Percentiles rank a stretch among this genome's conserved stretches.
These are phyloP conservation scores for Aspergillus cavernicola DNA, from an alignment of 495 filamentous ascomycete genomes.

Conservation along the genomic window DNA sequence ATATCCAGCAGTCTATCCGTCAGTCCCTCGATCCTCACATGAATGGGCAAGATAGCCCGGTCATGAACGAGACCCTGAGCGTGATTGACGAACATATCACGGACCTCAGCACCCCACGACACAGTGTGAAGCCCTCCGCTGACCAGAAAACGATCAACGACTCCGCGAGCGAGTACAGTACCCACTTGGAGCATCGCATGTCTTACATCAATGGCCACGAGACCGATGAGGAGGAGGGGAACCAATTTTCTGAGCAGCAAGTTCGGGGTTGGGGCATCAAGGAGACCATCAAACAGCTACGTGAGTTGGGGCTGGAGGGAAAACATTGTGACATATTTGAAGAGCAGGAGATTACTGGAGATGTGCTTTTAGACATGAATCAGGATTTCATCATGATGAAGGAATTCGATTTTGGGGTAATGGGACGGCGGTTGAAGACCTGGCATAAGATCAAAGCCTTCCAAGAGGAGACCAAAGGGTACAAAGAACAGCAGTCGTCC, in stretches of 20 bases:
- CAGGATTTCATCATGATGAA: constrained; percentile 91
- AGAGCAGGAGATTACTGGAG: constrained; percentile 93
- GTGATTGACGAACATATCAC: constrained; percentile 99
- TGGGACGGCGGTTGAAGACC: constrained; percentile 82
- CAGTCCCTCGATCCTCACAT: constrained; percentile 42
- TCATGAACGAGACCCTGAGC: constrained; percentile 94
- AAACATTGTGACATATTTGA: constrained; percentile 89
- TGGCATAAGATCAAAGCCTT: constrained; percentile 91
- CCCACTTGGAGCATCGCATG: constrained; percentile 66
- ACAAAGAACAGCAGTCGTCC: constrained; percentile 21
- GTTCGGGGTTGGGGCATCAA: constrained; percentile 71
- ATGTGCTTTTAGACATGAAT: constrained; percentile 91
- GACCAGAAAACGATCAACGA: constrained; percentile 64
- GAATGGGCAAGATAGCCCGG: constrained; percentile 62
- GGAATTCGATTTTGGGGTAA: constrained; percentile 89
- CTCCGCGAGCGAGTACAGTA: constrained; percentile 87
- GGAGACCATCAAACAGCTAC: constrained; percentile 82
- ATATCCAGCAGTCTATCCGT: constrained; percentile 45
- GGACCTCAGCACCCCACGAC: constrained; percentile 75
- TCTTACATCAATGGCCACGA: constrained; percentile 90
- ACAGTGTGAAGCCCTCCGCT: constrained; percentile 42
- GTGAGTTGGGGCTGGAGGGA: constrained; percentile 72
- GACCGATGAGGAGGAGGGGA: constrained; percentile 67
- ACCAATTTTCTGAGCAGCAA: constrained; percentile 54
- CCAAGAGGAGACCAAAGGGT: constrained; percentile 71